Evolutionary conservation across 106 monocot species (phyloP), one percentile per base, ranked within the genome.

Genomic region (Platanthera zijinensis): DNA sequence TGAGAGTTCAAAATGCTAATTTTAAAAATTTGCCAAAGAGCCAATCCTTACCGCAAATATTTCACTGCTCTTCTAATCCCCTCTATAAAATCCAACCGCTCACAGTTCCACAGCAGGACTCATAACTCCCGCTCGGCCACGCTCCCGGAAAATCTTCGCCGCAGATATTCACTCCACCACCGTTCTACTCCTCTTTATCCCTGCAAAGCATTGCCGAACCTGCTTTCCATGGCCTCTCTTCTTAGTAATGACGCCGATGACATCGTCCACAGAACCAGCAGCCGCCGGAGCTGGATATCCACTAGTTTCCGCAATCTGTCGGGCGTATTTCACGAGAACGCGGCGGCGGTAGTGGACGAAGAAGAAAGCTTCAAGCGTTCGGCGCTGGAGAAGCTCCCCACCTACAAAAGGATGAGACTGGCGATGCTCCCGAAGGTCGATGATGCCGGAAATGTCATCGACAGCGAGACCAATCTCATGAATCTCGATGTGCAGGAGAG

Each of bases 281-380:
- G 61, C 61, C 61, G 61, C 13, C 12, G 61, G 61, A 61, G 18
- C 61, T 61, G 61, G 61, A 61, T 61, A 6, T 61, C 61, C n/a
- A 6, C 17, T n/a, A 61, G 18, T 18, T 61, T 61, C n/a, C 17
- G n/a, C 61, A 15, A 61, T 17, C 61, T 11, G 18, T 11, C 61
- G 61, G 61, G 21, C 17, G 61, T 18, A 18, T 61, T 61, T 18
- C 61, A n/a, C n/a, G 1, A n/a, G 61, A 61, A 18, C 61, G 13
- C 61, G 6, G 61, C 4, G 61, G 61, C 6, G 61, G 12, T 15
- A 13, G 39, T 1, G 39, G 39, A 39, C 3, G 61, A 61, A 1
- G 17, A 61, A 61, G 61, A 61, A 18, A 61, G n/a, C n/a, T 11
- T 61, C 61, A 13, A 3, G 7, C 0, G 7, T 6, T 0, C 61